Percentiles rank a stretch among this genome's conserved stretches.
These are phyloP conservation scores for Diphasiastrum complanatum DNA, from an alignment of 83 land plant genomes.

Conservation along the genomic window DNA sequence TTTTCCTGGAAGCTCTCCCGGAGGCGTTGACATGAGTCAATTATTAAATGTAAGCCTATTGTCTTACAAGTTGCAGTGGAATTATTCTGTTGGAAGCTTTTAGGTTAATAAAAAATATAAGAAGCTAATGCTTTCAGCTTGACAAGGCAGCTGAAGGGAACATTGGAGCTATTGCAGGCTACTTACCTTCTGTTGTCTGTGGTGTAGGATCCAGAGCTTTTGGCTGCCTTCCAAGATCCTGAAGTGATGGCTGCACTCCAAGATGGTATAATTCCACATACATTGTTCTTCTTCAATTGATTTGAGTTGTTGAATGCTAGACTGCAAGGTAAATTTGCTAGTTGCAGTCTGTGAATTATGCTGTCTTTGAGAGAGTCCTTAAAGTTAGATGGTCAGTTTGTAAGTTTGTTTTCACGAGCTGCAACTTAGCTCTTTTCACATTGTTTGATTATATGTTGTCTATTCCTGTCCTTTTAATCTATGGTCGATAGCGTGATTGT, in stretches of 20 bases:
- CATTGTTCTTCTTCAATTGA: neutral
- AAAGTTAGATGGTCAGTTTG: too few species aligned
- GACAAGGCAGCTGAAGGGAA: neutral
- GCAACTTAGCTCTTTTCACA: too few species aligned
- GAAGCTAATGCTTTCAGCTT: neutral
- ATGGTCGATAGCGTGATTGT: too few species aligned
- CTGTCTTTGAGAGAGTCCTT: too few species aligned
- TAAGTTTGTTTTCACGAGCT: too few species aligned
- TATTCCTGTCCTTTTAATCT: too few species aligned
- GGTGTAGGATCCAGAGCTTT: slow-evolving; percentile 71
- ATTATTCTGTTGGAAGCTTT: neutral
- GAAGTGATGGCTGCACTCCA: slow-evolving; percentile 93
- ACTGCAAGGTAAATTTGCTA: too few species aligned
- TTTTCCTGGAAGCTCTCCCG: slow-evolving; percentile 52
- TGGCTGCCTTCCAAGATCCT: slow-evolving; percentile 83
- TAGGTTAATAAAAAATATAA: neutral
- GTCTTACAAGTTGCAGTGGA: neutral
- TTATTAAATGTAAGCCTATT: slow-evolving; percentile 68
- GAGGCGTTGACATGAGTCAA: slow-evolving; percentile 84
- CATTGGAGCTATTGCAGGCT: neutral
- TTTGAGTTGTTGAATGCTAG: too few species aligned
- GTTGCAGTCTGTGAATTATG: too few species aligned
- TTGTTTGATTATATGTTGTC: too few species aligned
- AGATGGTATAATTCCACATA: slow-evolving; percentile 50
- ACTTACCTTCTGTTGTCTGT: slow-evolving; percentile 3